Percentiles rank a stretch among this genome's conserved stretches.
Evolutionary conservation across 2,329 filamentous ascomycete genomes (phyloP).

Genomic region (Blastomyces silverae): DNA sequence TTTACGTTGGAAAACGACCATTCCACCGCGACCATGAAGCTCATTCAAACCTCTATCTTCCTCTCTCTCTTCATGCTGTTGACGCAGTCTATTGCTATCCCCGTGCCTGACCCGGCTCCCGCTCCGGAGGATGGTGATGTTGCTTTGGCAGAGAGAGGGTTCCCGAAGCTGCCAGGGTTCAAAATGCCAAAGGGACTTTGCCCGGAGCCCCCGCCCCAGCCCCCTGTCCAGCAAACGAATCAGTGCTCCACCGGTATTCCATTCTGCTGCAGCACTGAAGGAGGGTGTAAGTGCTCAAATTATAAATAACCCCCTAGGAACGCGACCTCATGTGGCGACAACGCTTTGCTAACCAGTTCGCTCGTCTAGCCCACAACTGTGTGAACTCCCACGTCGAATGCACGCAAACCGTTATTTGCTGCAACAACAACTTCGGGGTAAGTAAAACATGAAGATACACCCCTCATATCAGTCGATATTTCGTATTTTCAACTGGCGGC

Average conservation of each 20-base stretch:
- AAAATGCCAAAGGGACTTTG: neutral
- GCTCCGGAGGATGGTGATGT: neutral
- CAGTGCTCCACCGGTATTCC: slow-evolving; percentile 18
- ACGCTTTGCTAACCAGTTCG: neutral
- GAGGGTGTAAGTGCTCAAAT: slow-evolving; percentile 14
- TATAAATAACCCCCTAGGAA: too few species aligned
- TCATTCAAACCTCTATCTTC: slow-evolving; percentile 15
- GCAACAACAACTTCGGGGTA: slow-evolving; percentile 20
- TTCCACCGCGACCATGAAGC: slow-evolving; percentile 16
- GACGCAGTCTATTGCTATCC: slow-evolving; percentile 18
- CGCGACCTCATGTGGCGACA: neutral
- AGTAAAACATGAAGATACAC: slow-evolving; percentile 5
- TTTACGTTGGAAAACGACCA: neutral
- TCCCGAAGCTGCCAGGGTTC: neutral
- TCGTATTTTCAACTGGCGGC: neutral
- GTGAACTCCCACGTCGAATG: slow-evolving; percentile 16
- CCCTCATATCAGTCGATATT: neutral
- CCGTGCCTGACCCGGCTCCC: slow-evolving; percentile 15
- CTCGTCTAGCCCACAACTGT: slow-evolving; percentile 17
- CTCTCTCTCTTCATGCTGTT: slow-evolving; percentile 18
- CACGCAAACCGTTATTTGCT: slow-evolving; percentile 19
- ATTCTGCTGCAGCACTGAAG: slow-evolving; percentile 18
- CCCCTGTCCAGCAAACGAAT: slow-evolving; percentile 14
- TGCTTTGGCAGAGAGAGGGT: neutral
- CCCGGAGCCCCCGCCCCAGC: neutral